Evolutionary conservation across 768 basidiomycete genomes (phyloP), one percentile per base, ranked within the genome.

Genomic region (Coprinopsis sp.): DNA sequence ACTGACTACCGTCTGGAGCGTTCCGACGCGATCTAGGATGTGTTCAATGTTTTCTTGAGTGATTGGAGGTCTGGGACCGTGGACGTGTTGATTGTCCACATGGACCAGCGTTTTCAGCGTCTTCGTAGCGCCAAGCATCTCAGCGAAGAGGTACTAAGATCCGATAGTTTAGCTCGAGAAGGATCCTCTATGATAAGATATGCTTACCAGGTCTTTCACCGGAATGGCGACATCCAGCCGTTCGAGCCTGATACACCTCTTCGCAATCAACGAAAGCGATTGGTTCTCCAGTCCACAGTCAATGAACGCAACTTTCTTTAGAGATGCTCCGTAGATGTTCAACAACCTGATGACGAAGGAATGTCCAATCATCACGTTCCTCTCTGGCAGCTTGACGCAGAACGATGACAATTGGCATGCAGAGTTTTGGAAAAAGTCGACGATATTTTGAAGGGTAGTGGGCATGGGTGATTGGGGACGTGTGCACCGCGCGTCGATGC

Each of bases 141-240:
- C 40, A 4, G 27, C 27, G 19, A 42, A 42, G 5, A n/a, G 7
- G 18, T 42, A 28, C 40, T 42, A 18, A 34, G 12, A 37, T n/a
- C n/a, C n/a, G 25, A 14, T 7, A 31, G 13, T 19, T 16, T 6
- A 29, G 14, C 16, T 6, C 18, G 14, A 31, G n/a, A 16, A 8
- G 39, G 27, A 43, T 29, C 19, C 29, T 38, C 28, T 10, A 18
- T 29, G 25, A 31, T 18, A 38, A 49, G 5, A 23, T 25, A 28
- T 23, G 58, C 71, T 33, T 38, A 79, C 78, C 23, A 76, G 52
- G 3, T 81, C 76, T 53, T 72, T 76, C 40, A 69, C 58, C 3
- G 79, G 77, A n/a, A 82, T 55, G 21, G 70, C 61, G 10, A 84
- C 50, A 31, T 72, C 73, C 4, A 84, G 59, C 42, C 72, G 62